Percentiles rank a stretch among this genome's conserved stretches.
phyloP scores from a whole-genome alignment of 1,284 basidiomycete species.

The Abortiporus biennis region DNA sequence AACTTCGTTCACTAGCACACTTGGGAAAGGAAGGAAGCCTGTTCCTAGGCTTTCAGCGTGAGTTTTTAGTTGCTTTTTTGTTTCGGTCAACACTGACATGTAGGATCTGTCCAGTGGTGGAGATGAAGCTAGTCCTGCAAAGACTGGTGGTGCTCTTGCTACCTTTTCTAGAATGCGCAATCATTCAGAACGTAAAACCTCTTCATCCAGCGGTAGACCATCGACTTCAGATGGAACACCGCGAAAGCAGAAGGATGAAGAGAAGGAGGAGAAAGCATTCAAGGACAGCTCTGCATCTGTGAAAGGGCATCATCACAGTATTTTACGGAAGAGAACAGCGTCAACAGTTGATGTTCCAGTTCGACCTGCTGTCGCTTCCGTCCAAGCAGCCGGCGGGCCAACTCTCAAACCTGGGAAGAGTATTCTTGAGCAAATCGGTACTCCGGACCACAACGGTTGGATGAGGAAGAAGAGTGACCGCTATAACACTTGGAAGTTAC shows the following conservation, averaged over 20 bases:
- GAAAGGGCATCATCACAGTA: too few relatives aligned
- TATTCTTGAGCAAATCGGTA: conserved; percentile 85
- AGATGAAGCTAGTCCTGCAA: too few relatives aligned
- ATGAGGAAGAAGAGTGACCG: conserved; percentile 94
- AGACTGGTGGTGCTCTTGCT: conserved; percentile 16
- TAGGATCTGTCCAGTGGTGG: too few relatives aligned
- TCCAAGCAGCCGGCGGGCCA: conserved; percentile 16
- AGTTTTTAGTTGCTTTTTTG: conserved; percentile 20
- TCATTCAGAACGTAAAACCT: conserved; percentile 1
- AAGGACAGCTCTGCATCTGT: conserved; percentile 2
- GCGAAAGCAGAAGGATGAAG: conserved; percentile 13
- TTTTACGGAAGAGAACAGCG: conserved; percentile 8
- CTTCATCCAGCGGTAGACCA: conserved; percentile 26
- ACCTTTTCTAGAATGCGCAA: conserved; percentile 11
- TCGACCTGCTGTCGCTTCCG: conserved; percentile 14
- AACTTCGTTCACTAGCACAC: conserved; percentile 43
- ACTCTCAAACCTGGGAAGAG: conserved; percentile 58
- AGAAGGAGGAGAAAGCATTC: conserved; percentile 14
- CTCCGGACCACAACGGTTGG: conserved; percentile 86
- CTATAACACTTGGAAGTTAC: conserved; percentile 90
- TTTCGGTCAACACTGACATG: too few relatives aligned
- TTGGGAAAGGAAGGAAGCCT: conserved; percentile 73
- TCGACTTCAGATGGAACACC: conserved; percentile 28
- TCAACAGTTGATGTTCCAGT: conserved; percentile 18
- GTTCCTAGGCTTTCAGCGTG: conserved; percentile 64